Base-by-base conservation (phyloP, 2,329 filamentous ascomycete species). In the Penicillium sp. region DNA sequence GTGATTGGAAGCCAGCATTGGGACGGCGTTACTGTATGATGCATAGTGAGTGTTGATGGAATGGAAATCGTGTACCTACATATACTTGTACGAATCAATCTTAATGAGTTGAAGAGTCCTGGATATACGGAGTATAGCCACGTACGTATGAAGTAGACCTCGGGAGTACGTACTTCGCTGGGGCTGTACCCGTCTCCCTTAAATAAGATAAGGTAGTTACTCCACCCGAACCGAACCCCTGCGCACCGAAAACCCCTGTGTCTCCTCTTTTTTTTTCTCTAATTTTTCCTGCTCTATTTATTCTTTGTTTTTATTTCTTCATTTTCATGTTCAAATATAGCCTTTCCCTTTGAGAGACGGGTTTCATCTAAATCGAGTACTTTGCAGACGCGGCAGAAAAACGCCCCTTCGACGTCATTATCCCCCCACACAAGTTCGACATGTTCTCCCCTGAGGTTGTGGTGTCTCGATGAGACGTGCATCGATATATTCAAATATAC, bases 11-110 rank as follows among this genome's bases (percentile, higher is more conserved):
- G 61, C 50, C 31, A 66, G 70, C 71, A 73, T 73, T 70, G 64
- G 65, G 61, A 65, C 41, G 71, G 71, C 70, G 71, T 72, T 61
- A 45, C 44, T 55, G 52, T 59, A 57, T 60, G 60, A 55, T 65
- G 61, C 53, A 64, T 60, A 55, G 38, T 54, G 44, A 49, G 31
- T 39, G 47, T 57, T 57, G 55, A 57, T 43, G 45, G 27, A 27
- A 47, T 44, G 35, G 17, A 35, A 36, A 21, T 33, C 25, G 52
- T 47, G 42, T 45, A 48, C 35, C 27, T 43, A 38, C 44, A 50
- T 53, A 49, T 57, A 48, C n/a, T 27, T 49, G 31, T 57, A 53
- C 13, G 33, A 53, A 56, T 45, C 27, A 27, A 50, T 36, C 6
- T 23, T 13, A 38, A 44, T 15, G 19, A 38, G 6, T 27, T 21